phyloP scores from a whole-genome alignment of 2,329 filamentous ascomycete genomes.

The Aspergillus fijiensis region DNA sequence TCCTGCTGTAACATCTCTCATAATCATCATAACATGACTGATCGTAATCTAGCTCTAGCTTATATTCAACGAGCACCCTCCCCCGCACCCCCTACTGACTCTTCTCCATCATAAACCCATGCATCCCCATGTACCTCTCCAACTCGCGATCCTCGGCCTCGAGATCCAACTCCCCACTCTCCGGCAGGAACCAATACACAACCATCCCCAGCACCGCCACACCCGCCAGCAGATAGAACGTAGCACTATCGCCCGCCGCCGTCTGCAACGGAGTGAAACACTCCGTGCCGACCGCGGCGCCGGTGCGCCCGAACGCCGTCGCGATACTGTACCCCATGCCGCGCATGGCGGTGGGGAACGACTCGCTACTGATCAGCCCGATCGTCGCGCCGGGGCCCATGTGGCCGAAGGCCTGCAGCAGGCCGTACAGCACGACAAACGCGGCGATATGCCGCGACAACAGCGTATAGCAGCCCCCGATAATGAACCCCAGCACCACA shows the following conservation, averaged over 20 bases:
- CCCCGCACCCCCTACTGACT: not conserved
- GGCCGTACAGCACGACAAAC: conserved; percentile 37
- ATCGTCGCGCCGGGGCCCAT: conserved; percentile 39
- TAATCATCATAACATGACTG: too few species aligned
- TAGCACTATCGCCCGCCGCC: conserved; percentile 29
- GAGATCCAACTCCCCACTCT: conserved; percentile 30
- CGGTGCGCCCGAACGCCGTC: conserved; percentile 36
- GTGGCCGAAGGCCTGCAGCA: conserved; percentile 34
- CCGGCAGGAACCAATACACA: conserved; percentile 33
- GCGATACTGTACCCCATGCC: conserved; percentile 35
- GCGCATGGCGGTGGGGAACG: conserved; percentile 35
- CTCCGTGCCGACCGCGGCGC: conserved; percentile 37
- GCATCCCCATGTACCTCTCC: conserved; percentile 23
- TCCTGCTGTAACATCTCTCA: too few species aligned
- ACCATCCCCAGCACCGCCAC: conserved; percentile 30
- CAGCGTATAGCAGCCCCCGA: conserved; percentile 29
- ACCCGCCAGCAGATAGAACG: conserved; percentile 34
- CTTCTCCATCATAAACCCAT: conserved; percentile 19
- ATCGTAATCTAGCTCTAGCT: too few species aligned
- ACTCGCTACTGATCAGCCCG: conserved; percentile 33
- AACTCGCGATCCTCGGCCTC: conserved; percentile 29
- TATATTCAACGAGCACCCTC: too few species aligned
- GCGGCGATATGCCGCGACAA: conserved; percentile 31
- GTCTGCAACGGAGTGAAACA: conserved; percentile 35
- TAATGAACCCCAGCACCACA: conserved; percentile 32